These are phyloP conservation scores for Suillus americanus DNA, from an alignment of 768 basidiomycete genomes.

Conservation along the genomic window DNA sequence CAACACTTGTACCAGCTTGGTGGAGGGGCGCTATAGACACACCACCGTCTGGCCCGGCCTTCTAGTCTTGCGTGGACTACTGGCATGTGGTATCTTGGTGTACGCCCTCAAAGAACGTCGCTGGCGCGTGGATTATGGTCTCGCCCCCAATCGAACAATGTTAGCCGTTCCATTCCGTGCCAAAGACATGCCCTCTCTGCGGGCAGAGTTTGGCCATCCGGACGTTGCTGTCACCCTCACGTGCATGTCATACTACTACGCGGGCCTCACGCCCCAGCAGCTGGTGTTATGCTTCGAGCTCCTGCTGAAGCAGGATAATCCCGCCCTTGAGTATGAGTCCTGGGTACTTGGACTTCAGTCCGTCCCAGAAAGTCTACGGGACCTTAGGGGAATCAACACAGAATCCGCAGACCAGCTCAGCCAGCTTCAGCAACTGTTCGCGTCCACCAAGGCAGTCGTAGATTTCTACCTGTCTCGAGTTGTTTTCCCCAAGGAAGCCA, in stretches of 20 bases:
- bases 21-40: slow-evolving; percentile 8
- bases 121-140: neutral
- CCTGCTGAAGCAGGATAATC: neutral
- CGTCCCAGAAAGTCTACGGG: neutral
- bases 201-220: neutral
- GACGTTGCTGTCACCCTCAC: neutral
- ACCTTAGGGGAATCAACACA: neutral
- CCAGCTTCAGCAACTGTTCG: slow-evolving; percentile 17
- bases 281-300: neutral
- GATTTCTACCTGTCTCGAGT: slow-evolving; percentile 27
- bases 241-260: neutral
- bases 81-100: neutral
- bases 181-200: neutral
- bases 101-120: neutral
- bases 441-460: slow-evolving; percentile 20
- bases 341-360: neutral
- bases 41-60: neutral
- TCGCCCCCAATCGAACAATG: neutral
- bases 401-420: neutral
- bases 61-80: neutral
- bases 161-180: neutral
- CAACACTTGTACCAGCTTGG: neutral
- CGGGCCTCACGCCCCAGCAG: neutral
- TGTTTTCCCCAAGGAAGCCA: slow-evolving; percentile 29
- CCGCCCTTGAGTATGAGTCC: neutral